Evolutionary conservation across 1,284 basidiomycete genomes (phyloP).

Genomic region (Apiotrichum gracile): DNA sequence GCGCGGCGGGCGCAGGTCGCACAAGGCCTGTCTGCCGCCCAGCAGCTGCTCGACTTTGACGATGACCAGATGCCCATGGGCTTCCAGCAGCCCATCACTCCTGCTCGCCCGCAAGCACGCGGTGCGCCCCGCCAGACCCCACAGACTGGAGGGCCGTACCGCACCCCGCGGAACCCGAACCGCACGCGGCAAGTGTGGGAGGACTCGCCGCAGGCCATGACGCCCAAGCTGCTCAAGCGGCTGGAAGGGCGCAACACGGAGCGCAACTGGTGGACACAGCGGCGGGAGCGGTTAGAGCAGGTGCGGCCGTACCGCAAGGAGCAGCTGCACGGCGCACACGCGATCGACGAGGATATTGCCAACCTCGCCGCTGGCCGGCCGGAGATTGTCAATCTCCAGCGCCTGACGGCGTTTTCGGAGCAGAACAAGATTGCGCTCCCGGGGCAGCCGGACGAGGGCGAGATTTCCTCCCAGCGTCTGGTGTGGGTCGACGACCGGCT

Average conservation of each 20-base stretch:
- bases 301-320: slow-evolving; percentile 19
- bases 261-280: slow-evolving; percentile 37
- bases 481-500: slow-evolving; percentile 25
- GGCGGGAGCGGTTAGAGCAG: slow-evolving; percentile 29
- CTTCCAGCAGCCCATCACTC: slow-evolving; percentile 18
- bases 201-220: slow-evolving; percentile 31
- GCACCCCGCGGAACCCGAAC: neutral
- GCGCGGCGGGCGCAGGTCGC: slow-evolving; percentile 74
- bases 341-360: slow-evolving; percentile 21
- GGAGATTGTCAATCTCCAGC: slow-evolving; percentile 19
- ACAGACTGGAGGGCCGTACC: neutral
- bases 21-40: slow-evolving; percentile 80
- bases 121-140: slow-evolving; percentile 5
- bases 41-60: slow-evolving; percentile 56
- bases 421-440: neutral
- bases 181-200: slow-evolving; percentile 24
- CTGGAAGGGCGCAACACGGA: slow-evolving; percentile 34
- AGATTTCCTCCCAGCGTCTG: slow-evolving; percentile 1
- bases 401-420: slow-evolving; percentile 25
- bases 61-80: slow-evolving; percentile 8
- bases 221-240: slow-evolving; percentile 9
- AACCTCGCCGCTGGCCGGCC: slow-evolving; percentile 8
- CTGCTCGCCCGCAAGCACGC: slow-evolving; percentile 17
- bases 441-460: slow-evolving; percentile 2
- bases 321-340: neutral